Percentiles rank a stretch among this genome's conserved stretches.
Evolutionary conservation across 768 basidiomycete genomes (phyloP).

Genomic region (Trametes meyenii): DNA sequence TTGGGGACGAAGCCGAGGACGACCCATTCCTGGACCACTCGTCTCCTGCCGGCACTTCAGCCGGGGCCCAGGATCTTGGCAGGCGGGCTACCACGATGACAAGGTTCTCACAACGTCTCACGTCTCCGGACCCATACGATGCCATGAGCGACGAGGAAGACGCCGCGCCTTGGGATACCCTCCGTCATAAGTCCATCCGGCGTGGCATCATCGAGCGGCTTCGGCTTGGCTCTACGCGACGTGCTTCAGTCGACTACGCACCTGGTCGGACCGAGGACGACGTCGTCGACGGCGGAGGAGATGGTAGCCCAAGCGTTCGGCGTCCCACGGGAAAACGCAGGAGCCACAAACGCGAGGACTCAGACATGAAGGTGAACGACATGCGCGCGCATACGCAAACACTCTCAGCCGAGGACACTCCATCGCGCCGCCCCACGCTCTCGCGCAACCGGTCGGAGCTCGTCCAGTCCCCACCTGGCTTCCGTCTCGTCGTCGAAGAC

Average conservation of each 20-base stretch:
- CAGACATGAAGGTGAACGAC: slow-evolving; percentile 9
- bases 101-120: background rate
- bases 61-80: background rate
- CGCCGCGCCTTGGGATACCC: slow-evolving; percentile 45
- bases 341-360: slow-evolving; percentile 13
- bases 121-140: slow-evolving; percentile 24
- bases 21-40: slow-evolving; percentile 34
- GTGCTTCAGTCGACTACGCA: slow-evolving; percentile 24
- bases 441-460: slow-evolving; percentile 2
- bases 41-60: background rate
- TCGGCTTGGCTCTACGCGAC: slow-evolving; percentile 35
- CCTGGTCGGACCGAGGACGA: background rate
- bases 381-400: slow-evolving; percentile 12
- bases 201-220: slow-evolving; percentile 51
- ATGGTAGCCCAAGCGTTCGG: background rate
- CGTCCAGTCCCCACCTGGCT: slow-evolving; percentile 39
- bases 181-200: slow-evolving; percentile 55
- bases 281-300: background rate
- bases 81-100: background rate
- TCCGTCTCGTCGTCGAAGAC: slow-evolving; percentile 46
- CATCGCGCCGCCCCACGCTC: slow-evolving; percentile 20
- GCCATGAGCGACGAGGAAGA: slow-evolving; percentile 30
- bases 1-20: slow-evolving; percentile 22
- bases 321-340: slow-evolving; percentile 5
- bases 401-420: slow-evolving; percentile 20